Conservation (phyloP, 164 flowering plant genomes). For the Liriodendron chinense region DNA sequence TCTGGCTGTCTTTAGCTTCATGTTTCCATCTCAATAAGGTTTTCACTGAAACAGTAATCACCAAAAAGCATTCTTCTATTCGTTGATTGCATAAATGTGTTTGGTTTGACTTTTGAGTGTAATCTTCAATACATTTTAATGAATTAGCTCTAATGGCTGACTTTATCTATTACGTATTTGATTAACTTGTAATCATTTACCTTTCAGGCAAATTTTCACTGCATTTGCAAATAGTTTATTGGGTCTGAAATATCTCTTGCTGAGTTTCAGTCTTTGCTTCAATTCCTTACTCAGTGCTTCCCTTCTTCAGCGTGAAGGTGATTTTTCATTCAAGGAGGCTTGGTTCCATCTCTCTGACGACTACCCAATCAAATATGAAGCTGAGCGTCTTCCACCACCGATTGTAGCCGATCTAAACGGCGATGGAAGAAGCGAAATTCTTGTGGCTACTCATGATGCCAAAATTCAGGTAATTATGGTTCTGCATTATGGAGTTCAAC, state of each 20-base stretch:
- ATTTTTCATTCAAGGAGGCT: conserved; percentile 88
- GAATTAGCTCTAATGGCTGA: neutral
- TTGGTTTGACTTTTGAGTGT: neutral
- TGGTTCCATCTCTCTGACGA: conserved; percentile 93
- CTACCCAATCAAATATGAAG: conserved; percentile 89
- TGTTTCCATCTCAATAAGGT: too few species aligned
- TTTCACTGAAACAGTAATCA: too few species aligned
- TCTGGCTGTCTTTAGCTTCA: too few species aligned
- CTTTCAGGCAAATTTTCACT: neutral
- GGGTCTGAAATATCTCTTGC: neutral
- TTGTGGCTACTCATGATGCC: conserved; percentile 94
- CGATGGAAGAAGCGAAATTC: conserved; percentile 85
- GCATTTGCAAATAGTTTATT: neutral
- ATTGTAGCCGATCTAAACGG: conserved; percentile 91
- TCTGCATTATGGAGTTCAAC: neutral
- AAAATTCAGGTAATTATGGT: conserved; percentile 69
- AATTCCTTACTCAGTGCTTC: neutral
- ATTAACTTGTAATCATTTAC: neutral
- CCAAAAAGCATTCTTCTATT: too few species aligned
- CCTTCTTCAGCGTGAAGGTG: conserved; percentile 76
- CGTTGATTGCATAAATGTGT: too few species aligned
- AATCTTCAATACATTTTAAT: neutral
- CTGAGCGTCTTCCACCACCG: conserved; percentile 94
- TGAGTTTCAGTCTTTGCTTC: neutral
- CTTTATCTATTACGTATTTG: neutral